Evolutionary conservation across 495 filamentous ascomycete genomes (phyloP), one percentile per base, ranked within the genome.

Genomic region (Hyaloscypha variabilis): DNA sequence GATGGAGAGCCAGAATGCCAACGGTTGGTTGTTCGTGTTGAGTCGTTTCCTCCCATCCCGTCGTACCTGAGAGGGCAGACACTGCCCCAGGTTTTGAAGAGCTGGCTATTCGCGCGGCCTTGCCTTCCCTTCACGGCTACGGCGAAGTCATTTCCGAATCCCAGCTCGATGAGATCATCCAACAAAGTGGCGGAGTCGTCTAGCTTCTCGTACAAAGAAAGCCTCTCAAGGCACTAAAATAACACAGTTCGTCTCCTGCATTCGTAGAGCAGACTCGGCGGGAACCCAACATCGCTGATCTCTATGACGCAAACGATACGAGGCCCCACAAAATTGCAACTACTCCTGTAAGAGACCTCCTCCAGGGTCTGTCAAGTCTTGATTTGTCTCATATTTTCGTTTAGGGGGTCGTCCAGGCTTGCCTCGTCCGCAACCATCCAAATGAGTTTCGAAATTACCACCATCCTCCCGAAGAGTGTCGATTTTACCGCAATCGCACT

Each of bases 71-170:
- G 62, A 21, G 30, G 30, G n/a, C 51, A 46, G 46, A 13, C 42
- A 58, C 11, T 64, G 30, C 34, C 52, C 53, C 62, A 64, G 62
- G 62, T 25, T 14, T 57, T 64, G 19, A 50, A 57, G 34, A 42
- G 52, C 49, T 56, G 34, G 34, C n/a, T 19, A 24, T 64, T 34
- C 21, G 62, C 62, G 62, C 36, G 62, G 23, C 56, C 51, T 56
- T 64, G 62, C 62, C 30, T 64, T 29, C 49, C 62, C 62, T 64
- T 64, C 62, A 50, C 53, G 62, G 62, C 52, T 49, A 31, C 52
- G 25, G 62, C 62, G 62, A 64, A 56, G 62, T 64, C 51, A 4
- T 57, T 57, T 57, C 62, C 62, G 28, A 28, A 57, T 34, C 39
- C 52, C 49, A 57, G 58, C 53, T 57, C 51, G 6, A 26, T 57